Evolutionary conservation across 495 filamentous ascomycete genomes (phyloP), one percentile per base, ranked within the genome.

Genomic region (Penicillium nucicola): DNA sequence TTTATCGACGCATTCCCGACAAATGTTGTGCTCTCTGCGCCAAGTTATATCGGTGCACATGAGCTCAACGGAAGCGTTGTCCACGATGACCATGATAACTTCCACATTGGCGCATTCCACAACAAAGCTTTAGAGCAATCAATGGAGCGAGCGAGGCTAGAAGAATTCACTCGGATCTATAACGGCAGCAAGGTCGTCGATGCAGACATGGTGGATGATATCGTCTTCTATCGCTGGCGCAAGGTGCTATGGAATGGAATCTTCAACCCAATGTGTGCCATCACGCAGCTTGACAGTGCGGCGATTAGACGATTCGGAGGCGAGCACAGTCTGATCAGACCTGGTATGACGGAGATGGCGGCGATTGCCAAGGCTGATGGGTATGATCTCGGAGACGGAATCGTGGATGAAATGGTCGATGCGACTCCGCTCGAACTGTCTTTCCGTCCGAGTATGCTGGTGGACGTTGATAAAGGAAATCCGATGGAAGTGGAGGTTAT

Each of bases 1-100:
- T 76, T 75, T 44, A 53, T 63, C 1, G 40, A 51, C 6, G 45
- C 54, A n/a, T 82, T 76, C 50, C 77, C 78, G 0, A 39, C 48
- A 5, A 77, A 77, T 37, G 52, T 44, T 2, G 39, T 58, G 4
- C 38, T 58, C 0, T 55, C 51, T 10, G 52, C 42, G 3, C 31
- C 47, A 4, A 58, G 47, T 5, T 51, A 47, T 30, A 55, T 58
- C 12, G 56, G 52, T 4, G 52, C 51, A 17, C 56, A 58, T 5
- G 50, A 58, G 31, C 18, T 37, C 30, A 58, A 58, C 11, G 52
- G 51, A 9, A 42, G 47, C 25, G 39, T 58, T 9, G 25, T 44
- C 8, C 51, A 51, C 10, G 46, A 45, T 32, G 51, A 58, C n/a
- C 47, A 48, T 5, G 56, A 58, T 32, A 36, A 15, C 0, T 55